These are phyloP conservation scores for Phaeosphaeriaceae sp. DNA, from an alignment of 2,329 filamentous ascomycete species.

Conservation along the genomic window DNA sequence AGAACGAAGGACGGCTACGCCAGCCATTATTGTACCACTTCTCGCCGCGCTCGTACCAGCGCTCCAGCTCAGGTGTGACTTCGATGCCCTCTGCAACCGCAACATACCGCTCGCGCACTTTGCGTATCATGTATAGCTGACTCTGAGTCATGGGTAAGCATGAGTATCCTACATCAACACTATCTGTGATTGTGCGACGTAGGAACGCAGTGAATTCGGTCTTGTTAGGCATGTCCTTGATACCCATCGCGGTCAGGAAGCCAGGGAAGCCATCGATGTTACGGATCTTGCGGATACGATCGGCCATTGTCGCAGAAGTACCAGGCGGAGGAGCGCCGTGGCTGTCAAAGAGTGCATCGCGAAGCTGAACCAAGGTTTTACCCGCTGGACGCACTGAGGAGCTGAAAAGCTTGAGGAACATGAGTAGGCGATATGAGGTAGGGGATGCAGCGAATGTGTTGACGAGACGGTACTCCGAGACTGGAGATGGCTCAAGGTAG, in stretches of 20 bases:
- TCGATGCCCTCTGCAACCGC: slow-evolving; percentile 19
- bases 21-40: slow-evolving; percentile 21
- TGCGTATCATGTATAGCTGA: slow-evolving; percentile 31
- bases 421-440: slow-evolving; percentile 60
- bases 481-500: slow-evolving; percentile 52
- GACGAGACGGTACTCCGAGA: slow-evolving; percentile 56
- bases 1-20: slow-evolving; percentile 24
- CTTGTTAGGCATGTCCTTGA: slow-evolving; percentile 32
- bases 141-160: slow-evolving; percentile 30
- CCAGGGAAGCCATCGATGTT: slow-evolving; percentile 51
- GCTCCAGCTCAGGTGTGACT: slow-evolving; percentile 12
- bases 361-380: slow-evolving; percentile 48
- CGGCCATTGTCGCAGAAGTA: slow-evolving; percentile 50
- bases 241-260: slow-evolving; percentile 55
- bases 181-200: slow-evolving; percentile 30
- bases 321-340: slow-evolving; percentile 56
- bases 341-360: slow-evolving; percentile 55
- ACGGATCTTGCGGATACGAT: slow-evolving; percentile 55
- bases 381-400: slow-evolving; percentile 50
- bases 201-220: slow-evolving; percentile 30
- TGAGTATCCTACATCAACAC: slow-evolving; percentile 32
- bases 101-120: slow-evolving; percentile 24
- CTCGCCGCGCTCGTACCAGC: neutral
- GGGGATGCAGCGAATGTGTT: slow-evolving; percentile 56
- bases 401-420: slow-evolving; percentile 62